Evolutionary conservation across 768 basidiomycete species (phyloP).

Genomic region (Albatrellus ellisii): DNA sequence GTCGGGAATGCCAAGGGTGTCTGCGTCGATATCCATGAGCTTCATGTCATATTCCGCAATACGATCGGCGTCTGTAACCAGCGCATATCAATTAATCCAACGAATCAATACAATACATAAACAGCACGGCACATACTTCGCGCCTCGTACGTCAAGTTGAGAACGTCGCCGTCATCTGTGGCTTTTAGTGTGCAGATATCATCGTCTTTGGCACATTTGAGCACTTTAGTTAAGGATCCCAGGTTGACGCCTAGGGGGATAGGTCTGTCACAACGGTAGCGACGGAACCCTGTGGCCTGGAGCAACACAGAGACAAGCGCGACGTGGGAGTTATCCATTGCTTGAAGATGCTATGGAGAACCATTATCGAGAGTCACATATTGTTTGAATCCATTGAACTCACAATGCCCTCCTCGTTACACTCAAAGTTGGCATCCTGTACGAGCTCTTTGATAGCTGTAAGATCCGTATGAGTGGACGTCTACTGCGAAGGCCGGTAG

Average conservation of each 20-base stretch:
- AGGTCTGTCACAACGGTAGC: conserved; percentile 89
- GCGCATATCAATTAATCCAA: neutral
- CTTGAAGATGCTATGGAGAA: conserved; percentile 59
- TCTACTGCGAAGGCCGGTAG: neutral
- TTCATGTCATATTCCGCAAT: conserved; percentile 99
- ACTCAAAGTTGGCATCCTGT: conserved; percentile 95
- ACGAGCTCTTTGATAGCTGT: conserved; percentile 96
- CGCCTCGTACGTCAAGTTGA: conserved; percentile 85
- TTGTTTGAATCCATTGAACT: conserved; percentile 16
- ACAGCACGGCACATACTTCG: conserved; percentile 61
- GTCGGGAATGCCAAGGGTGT: conserved; percentile 90
- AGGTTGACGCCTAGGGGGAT: conserved; percentile 88
- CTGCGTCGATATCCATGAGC: conserved; percentile 97
- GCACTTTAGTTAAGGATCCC: conserved; percentile 80
- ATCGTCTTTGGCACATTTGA: conserved; percentile 96
- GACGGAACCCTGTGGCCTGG: conserved; percentile 64
- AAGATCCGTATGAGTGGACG: conserved; percentile 1
- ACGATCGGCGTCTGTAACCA: conserved; percentile 63
- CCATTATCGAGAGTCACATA: neutral
- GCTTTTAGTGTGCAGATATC: conserved; percentile 88
- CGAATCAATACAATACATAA: neutral
- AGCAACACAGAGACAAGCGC: conserved; percentile 89
- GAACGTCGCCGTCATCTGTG: conserved; percentile 76
- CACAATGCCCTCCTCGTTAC: conserved; percentile 89
- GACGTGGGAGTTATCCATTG: conserved; percentile 99